Evolutionary conservation across 805 yeast genomes (phyloP), one percentile per base, ranked within the genome.

Genomic region (Wickerhamomyces pijperi): DNA sequence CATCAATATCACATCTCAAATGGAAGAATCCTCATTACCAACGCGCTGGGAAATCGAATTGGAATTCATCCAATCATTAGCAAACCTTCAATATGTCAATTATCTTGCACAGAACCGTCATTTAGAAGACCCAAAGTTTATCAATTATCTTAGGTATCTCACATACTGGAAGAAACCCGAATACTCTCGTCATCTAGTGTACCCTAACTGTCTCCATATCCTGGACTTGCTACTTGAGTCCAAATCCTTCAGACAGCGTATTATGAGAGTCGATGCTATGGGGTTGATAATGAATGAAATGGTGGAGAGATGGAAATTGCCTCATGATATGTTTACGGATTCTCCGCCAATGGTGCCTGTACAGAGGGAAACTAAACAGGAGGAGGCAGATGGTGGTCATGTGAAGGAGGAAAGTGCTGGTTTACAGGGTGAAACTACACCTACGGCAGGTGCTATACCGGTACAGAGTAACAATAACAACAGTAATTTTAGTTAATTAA

Each of bases 181-280:
- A 46, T 80, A 80, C 54, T 73, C 84, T 31, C 73, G 68, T 60
- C 83, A 66, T 60, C 65, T 76, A 47, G 92, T 81, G 53, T 73
- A 85, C 53, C 97, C 98, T 3, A 84, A 90, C 56, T 82, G 96
- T 55, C 67, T 90, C 14, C 92, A 85, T 53, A 72, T 90, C 25
- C 64, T 90, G 43, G 75, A 47, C 8, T 37, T 51, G 35, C 33
- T 31, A 4, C 39, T 78, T 12, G 73, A 72, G 47, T 64, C 61
- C 28, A 68, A 66, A 37, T 67, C 66, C 34, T 77, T 76, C 46
- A 61, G 85, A 40, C 63, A 63, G 39, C 73, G 70, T 44, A 75
- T 78, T 3, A 62, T 73, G 43, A 67, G 73, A 53, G 65, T 76
- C 31, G 76, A 79, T 51, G 61, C 72, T 48, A 67, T 79, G 61